Conservation (phyloP, 306 rosid genomes). For the Herpetospermum pedunculosum region DNA sequence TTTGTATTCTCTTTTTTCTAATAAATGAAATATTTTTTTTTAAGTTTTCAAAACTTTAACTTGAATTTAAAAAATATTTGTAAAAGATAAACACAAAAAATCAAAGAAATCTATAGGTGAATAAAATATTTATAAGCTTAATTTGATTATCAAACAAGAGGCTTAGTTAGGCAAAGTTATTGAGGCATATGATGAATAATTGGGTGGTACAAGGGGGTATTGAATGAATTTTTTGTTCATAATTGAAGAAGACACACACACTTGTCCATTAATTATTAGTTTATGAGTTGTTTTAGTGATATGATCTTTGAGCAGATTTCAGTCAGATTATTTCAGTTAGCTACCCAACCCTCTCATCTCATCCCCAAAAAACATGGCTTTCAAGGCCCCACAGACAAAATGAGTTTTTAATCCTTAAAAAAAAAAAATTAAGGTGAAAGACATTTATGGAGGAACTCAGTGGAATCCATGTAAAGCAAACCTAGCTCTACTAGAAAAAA, state of each 20-base stretch:
- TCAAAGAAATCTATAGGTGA: no score
- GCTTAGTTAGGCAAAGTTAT: no score
- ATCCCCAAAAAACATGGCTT: constrained; percentile 19
- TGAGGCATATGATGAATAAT: no score
- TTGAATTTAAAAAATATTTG: no score
- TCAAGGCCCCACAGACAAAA: constrained; percentile 8
- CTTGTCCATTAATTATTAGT: constrained; percentile 1
- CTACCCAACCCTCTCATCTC: constrained; percentile 1
- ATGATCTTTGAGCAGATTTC: constrained; percentile 1
- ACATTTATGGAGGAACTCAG: constrained; percentile 5
- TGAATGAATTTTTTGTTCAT: neutral
- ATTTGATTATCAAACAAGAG: no score
- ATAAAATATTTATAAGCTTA: no score
- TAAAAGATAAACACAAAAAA: no score
- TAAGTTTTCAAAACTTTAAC: no score
- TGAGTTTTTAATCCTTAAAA: neutral
- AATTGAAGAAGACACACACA: neutral
- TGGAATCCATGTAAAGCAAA: constrained; percentile 5
- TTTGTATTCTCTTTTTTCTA: no score
- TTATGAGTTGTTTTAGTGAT: constrained; percentile 9
- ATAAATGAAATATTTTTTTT: no score
- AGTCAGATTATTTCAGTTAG: constrained; percentile 9
- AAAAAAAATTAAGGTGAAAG: no score
- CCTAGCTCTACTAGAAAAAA: constrained; percentile 2
- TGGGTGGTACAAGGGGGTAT: no score